Evolutionary conservation across 2,329 filamentous ascomycete species (phyloP), one percentile per base, ranked within the genome.

Genomic region (Arthrobotrys iridis): DNA sequence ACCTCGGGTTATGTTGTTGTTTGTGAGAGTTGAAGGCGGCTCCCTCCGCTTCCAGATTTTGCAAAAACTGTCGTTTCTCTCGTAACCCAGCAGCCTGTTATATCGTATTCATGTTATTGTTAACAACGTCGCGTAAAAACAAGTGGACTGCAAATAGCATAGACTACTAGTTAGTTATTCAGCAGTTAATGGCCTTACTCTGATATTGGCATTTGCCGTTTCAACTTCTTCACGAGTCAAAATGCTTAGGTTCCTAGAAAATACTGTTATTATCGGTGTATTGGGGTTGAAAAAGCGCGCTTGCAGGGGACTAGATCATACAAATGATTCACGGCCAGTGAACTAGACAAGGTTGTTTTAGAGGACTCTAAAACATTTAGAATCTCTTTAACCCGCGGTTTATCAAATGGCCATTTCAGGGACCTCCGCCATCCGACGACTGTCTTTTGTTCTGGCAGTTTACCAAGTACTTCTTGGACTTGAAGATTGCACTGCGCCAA

Each of bases 361-460:
- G 79, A 78, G 62, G 75, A 73, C 60, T 80, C 78, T 3, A 81
- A 48, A 6, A 68, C 68, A 11, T 52, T 24, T 8, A 78, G 62
- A 13, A 75, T 20, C 5, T 74, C 40, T 2, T 80, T 77, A 10
- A 82, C 74, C 46, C 81, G 78, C 13, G 46, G 26, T 24, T 77
- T 77, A 28, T 79, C 77, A 46, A 82, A 73, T 6, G 80, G 80
- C 80, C 81, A 82, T 43, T 79, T 80, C 13, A 81, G 70, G n/a
- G 80, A 78, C 67, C 80, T 58, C 52, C 30, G 15, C 52, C 13
- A 24, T 58, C 52, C 30, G 33, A 58, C 15, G 46, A 33, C 8
- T 43, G 1, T 43, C 28, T 24, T 46, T 57, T 43, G 68, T 11
- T 62, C 58, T 20, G 46, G 46, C 3, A 52, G 46, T 52, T 52